Percentiles rank a stretch among this genome's conserved stretches.
Conservation (phyloP, 306 rosid genomes). For the Lathyrus tuberosus region DNA sequence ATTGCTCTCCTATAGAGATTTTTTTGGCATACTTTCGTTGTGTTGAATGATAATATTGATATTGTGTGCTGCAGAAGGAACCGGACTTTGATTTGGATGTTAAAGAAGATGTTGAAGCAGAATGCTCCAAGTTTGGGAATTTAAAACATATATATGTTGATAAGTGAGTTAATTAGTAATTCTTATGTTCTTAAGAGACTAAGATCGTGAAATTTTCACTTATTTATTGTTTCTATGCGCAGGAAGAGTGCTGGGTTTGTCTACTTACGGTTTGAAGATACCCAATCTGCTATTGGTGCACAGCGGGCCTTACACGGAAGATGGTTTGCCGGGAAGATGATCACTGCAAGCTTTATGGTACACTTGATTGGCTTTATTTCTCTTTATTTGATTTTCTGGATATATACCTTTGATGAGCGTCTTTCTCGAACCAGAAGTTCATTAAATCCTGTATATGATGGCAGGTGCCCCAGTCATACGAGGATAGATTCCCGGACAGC, state of each 20-base stretch:
- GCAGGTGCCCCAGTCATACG: slow-evolving; percentile 74
- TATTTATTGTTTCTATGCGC: slow-evolving; percentile 31
- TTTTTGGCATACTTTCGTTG: slow-evolving; percentile 3
- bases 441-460: slow-evolving; percentile 32
- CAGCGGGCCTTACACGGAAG: slow-evolving; percentile 91
- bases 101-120: slow-evolving; percentile 90
- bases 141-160: slow-evolving; percentile 76
- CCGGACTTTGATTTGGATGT: slow-evolving; percentile 86
- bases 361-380: slow-evolving; percentile 23
- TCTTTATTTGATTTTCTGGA: slow-evolving; percentile 2
- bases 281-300: slow-evolving; percentile 71
- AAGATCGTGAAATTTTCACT: background rate
- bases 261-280: slow-evolving; percentile 65
- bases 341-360: slow-evolving; percentile 87
- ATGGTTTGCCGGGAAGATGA: slow-evolving; percentile 99
- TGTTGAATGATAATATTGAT: slow-evolving; percentile 31
- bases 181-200: background rate
- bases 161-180: slow-evolving; percentile 60
- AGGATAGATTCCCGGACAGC: slow-evolving; percentile 67
- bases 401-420: slow-evolving; percentile 25
- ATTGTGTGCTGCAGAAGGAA: slow-evolving; percentile 62
- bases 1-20: background rate
- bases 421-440: slow-evolving; percentile 17
- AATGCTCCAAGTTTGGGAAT: slow-evolving; percentile 80
- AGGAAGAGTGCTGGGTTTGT: slow-evolving; percentile 85